A percentile compares a stretch with the other conserved stretches of the same genome.
phyloP scores from a whole-genome alignment of 2,329 filamentous ascomycete genomes.

The Pezicula neosporulosa region DNA sequence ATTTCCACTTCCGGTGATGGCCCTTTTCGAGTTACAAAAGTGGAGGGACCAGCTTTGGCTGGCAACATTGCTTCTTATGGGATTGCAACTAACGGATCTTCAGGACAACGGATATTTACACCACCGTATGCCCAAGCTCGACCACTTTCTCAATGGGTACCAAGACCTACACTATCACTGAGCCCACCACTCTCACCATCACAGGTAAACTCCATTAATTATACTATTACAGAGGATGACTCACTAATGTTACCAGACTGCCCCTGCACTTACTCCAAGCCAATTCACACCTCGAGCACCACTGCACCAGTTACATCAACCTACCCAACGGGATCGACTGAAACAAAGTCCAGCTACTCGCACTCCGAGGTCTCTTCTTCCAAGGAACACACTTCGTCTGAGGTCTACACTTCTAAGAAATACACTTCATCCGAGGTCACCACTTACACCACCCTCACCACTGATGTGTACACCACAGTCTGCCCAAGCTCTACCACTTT shows the following conservation, averaged over 20 bases:
- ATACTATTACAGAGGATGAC: not conserved
- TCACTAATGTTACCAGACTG: slow-evolving; percentile 10
- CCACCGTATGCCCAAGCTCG: slow-evolving; percentile 46
- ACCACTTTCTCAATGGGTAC: slow-evolving; percentile 39
- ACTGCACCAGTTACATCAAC: slow-evolving; percentile 9
- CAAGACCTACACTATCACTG: slow-evolving; percentile 55
- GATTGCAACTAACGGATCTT: no score
- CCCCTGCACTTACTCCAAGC: slow-evolving; percentile 9
- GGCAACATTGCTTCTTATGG: no score
- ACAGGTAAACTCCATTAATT: slow-evolving; percentile 13
- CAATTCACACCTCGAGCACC: not conserved
- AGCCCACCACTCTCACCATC: slow-evolving; percentile 46
- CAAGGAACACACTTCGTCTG: no score
- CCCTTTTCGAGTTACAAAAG: no score
- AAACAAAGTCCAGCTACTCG: slow-evolving; percentile 15
- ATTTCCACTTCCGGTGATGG: no score
- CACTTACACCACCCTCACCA: slow-evolving; percentile 6
- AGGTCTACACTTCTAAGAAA: slow-evolving; percentile 1
- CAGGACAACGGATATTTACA: slow-evolving; percentile 31
- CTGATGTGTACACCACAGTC: slow-evolving; percentile 12
- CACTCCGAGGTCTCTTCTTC: no score
- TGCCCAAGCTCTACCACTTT: slow-evolving; percentile 44
- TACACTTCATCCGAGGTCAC: slow-evolving; percentile 4
- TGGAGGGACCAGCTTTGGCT: no score
- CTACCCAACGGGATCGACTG: slow-evolving; percentile 6